phyloP scores from a whole-genome alignment of 2,329 filamentous ascomycete genomes.

The Penicillium sp. region DNA sequence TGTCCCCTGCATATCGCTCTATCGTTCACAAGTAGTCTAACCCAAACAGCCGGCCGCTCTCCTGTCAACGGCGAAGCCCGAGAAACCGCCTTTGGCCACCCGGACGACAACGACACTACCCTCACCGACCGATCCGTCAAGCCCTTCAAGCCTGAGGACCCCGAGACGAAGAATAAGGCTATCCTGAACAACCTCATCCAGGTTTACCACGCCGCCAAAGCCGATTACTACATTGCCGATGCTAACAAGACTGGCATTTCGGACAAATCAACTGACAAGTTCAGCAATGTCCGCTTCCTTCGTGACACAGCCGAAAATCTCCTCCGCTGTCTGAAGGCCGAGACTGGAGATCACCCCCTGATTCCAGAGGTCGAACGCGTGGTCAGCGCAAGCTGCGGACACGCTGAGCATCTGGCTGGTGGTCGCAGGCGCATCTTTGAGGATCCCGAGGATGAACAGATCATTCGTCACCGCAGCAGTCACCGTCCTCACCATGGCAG shows the following conservation, averaged over 20 bases:
- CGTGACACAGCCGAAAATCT: conserved; percentile 46
- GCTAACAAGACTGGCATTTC: conserved; percentile 18
- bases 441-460: conserved; percentile 5
- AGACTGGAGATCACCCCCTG: conserved; percentile 26
- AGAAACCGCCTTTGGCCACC: too few relatives aligned
- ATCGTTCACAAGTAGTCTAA: background rate
- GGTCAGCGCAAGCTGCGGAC: conserved; percentile 35
- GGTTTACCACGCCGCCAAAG: conserved; percentile 37
- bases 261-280: conserved; percentile 25
- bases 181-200: conserved; percentile 23
- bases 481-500: background rate
- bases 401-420: conserved; percentile 36
- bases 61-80: background rate
- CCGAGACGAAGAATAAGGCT: background rate
- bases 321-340: conserved; percentile 32
- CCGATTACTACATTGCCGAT: conserved; percentile 32
- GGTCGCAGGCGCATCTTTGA: conserved; percentile 43
- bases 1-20: background rate
- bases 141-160: background rate
- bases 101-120: background rate
- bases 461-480: background rate
- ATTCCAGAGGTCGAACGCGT: conserved; percentile 34
- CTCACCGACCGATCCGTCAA: background rate
- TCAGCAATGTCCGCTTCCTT: conserved; percentile 36
- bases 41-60: background rate